Evolutionary conservation across 2,329 filamentous ascomycete species (phyloP).

Genomic region (Byssochlamys sp.): DNA sequence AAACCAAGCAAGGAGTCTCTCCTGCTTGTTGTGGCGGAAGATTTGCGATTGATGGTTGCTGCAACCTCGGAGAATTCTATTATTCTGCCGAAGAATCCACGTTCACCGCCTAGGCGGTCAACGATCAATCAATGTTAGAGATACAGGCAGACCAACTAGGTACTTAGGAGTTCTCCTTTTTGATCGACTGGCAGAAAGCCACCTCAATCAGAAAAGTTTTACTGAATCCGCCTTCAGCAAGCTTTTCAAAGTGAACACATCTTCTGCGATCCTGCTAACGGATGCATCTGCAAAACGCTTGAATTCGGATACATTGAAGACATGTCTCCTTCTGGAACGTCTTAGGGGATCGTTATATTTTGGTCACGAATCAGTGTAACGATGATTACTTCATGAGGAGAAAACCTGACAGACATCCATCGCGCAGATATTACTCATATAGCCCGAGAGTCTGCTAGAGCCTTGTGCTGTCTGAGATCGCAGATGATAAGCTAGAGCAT

Average conservation of each 20-base stretch:
- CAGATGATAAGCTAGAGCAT: too few relatives aligned
- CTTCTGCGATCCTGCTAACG: not conserved
- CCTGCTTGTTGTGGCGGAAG: not conserved
- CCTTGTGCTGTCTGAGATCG: too few relatives aligned
- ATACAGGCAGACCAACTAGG: too few relatives aligned
- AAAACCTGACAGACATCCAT: not conserved
- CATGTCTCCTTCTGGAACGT: constrained; percentile 6
- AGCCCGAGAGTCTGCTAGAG: too few relatives aligned
- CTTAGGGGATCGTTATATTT: not conserved
- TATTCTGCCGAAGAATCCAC: not conserved
- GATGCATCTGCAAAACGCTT: constrained; percentile 8
- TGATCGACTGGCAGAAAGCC: too few relatives aligned
- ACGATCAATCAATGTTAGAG: not conserved
- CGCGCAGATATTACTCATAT: too few relatives aligned
- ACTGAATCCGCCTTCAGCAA: constrained; percentile 31
- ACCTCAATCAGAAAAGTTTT: constrained; percentile 19
- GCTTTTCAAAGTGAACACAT: constrained; percentile 16
- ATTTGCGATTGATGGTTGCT: not conserved
- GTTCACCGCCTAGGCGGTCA: not conserved
- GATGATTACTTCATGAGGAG: not conserved
- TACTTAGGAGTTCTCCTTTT: too few relatives aligned
- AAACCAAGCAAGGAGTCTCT: not conserved
- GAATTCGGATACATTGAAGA: constrained; percentile 8
- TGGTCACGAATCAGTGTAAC: not conserved
- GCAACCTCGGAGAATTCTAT: not conserved